These are phyloP conservation scores for Chlorella sp. DNA, from an alignment of 139 green algal species.

Conservation along the genomic window DNA sequence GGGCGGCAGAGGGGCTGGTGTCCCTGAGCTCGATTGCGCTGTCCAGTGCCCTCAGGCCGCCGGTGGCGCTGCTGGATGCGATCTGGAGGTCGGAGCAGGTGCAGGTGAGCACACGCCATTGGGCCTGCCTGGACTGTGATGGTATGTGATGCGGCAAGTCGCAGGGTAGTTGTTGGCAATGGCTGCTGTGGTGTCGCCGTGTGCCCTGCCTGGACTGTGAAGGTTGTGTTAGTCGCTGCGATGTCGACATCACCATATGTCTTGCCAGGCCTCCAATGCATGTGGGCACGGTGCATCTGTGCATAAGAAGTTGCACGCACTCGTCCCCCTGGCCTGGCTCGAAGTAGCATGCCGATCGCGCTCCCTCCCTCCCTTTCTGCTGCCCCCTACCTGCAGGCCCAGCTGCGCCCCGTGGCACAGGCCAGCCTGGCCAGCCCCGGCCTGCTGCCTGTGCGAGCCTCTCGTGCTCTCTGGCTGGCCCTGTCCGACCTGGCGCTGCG, in stretches of 20 bases:
- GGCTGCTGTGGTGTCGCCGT: too few relatives aligned
- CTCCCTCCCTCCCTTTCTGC: neutral
- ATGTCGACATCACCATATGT: too few relatives aligned
- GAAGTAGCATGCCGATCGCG: neutral
- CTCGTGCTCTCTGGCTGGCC: conserved; percentile 16
- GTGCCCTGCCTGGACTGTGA: too few relatives aligned
- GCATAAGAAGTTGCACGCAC: neutral
- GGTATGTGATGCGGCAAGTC: too few relatives aligned
- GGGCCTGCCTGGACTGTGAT: too few relatives aligned
- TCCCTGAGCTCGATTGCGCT: conserved; percentile 37
- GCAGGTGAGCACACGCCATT: neutral
- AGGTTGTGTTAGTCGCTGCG: too few relatives aligned
- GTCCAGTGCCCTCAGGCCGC: conserved; percentile 20
- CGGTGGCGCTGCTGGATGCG: conserved; percentile 3
- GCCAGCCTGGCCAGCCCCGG: neutral
- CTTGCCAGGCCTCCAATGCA: too few relatives aligned
- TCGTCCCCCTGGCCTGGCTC: too few relatives aligned
- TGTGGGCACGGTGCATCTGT: neutral
- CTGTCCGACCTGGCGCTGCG: conserved; percentile 38
- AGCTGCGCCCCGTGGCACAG: conserved; percentile 4
- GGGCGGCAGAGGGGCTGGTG: conserved; percentile 15
- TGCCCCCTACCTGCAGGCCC: neutral
- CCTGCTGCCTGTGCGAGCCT: conserved; percentile 5
- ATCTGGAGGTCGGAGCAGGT: neutral
- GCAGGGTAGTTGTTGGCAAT: too few relatives aligned